Base-by-base conservation (phyloP, 306 rosid species). In the Cicer pinnatifidum region DNA sequence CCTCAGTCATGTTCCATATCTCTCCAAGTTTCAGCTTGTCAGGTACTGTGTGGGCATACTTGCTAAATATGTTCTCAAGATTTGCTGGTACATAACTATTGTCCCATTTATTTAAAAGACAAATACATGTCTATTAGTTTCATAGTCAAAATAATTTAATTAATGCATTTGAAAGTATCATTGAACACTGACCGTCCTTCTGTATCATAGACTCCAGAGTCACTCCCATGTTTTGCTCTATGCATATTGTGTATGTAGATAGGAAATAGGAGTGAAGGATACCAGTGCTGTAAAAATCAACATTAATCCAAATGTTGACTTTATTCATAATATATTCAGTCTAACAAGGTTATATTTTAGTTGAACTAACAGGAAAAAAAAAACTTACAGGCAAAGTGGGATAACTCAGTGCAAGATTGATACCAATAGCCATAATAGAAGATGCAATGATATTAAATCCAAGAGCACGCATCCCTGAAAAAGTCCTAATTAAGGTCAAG, bases 1-100 rank as follows among this genome's bases (percentile, higher is more conserved):
- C 97, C 77, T 94, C 88, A 0, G 95, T 88, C 96, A 94, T 79
- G 63, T 78, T 72, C 98, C 98, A 91, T 1, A 93, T 20, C 81
- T 94, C 95, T 44, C 85, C 80, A 10, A 88, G 39, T 3, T 89
- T 77, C 16, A 93, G 80, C 84, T 85, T 91, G 75, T 91, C 97
- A 0, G 92, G 92, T 1, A 67, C 81, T 0, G 90, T 88, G 1
- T 64, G 73, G 15, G 90, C 96, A 63, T 89, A 91, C 77, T 89
- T 91, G 83, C 91, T 87, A 62, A 94, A 94, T 17, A 88, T 87
- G 71, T 83, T 81, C 82, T 88, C 98, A 1, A 91, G 44, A 83
- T 83, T 86, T 7, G 80, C 91, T 0, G 98, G 92, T 51, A 80
- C 20, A 5, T 41, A 94, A 81, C 97, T 89, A 76, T n/a, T 56